phyloP scores from a whole-genome alignment of 2,329 filamentous ascomycete genomes.

The Aspergillus viridinutans region DNA sequence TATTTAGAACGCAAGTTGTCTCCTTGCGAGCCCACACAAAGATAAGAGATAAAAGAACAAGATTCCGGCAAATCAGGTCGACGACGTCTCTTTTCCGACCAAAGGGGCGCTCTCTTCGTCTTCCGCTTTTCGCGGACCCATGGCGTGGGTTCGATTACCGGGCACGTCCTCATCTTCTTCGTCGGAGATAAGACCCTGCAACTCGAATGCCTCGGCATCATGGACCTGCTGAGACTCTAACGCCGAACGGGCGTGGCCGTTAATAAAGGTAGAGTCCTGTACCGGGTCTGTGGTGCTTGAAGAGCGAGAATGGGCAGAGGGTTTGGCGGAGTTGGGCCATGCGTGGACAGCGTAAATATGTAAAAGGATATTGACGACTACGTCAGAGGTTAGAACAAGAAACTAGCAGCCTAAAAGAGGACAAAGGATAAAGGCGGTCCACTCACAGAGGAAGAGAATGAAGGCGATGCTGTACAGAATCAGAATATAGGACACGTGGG shows the following conservation, averaged over 20 bases:
- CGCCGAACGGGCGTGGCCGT: conserved; percentile 42
- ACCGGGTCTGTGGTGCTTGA: conserved; percentile 8
- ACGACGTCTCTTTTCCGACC: conserved; percentile 14
- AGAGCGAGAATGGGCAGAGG: conserved; percentile 6
- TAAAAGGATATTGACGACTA: conserved; percentile 77
- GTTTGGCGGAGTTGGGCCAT: conserved; percentile 39
- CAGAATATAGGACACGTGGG: conserved; percentile 86
- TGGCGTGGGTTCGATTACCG: conserved; percentile 7
- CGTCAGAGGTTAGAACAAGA: conserved; percentile 5
- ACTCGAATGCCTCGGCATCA: conserved; percentile 89
- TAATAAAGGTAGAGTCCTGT: conserved; percentile 20
- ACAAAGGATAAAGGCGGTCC: conserved; percentile 3
- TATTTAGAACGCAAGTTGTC: neutral
- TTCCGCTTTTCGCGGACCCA: conserved; percentile 25
- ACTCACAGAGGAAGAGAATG: conserved; percentile 76
- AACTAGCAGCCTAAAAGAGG: neutral
- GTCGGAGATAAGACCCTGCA: conserved; percentile 84
- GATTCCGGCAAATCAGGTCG: neutral
- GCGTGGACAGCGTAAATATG: conserved; percentile 70
- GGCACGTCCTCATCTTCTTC: conserved; percentile 61
- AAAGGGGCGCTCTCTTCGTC: conserved; percentile 28
- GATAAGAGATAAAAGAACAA: neutral
- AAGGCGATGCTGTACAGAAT: conserved; percentile 89
- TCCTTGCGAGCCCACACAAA: neutral
- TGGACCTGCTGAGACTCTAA: conserved; percentile 53